These are phyloP conservation scores for Capillidium heterosporum DNA, from an alignment of 371 early-diverging fungal genomes.

Conservation along the genomic window DNA sequence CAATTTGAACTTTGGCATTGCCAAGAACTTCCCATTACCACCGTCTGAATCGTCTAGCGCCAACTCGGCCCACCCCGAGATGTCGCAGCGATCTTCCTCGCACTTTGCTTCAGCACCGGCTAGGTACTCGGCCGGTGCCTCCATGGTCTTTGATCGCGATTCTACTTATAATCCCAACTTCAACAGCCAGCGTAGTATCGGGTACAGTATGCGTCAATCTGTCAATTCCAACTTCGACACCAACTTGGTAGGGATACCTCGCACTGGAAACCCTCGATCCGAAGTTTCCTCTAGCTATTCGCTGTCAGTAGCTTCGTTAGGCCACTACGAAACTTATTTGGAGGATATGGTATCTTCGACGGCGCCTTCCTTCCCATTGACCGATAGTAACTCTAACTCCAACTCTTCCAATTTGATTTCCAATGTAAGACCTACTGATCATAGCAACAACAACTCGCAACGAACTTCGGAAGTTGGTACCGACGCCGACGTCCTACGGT, in stretches of 20 bases:
- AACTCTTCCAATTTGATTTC: too few relatives aligned
- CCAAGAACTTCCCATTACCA: slow-evolving; percentile 3
- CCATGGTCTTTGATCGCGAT: too few relatives aligned
- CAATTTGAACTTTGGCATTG: background rate
- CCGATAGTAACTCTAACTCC: background rate
- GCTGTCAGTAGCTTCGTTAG: background rate
- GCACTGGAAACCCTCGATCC: background rate
- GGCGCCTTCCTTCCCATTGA: background rate
- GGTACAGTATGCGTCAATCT: background rate
- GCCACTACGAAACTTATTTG: background rate
- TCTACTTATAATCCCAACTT: too few relatives aligned
- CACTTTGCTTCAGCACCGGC: too few relatives aligned
- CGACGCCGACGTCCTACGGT: background rate
- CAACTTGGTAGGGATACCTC: background rate
- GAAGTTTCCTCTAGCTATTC: background rate
- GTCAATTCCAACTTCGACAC: background rate
- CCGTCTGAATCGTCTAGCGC: background rate
- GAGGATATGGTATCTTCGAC: background rate
- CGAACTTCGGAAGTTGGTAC: too few relatives aligned
- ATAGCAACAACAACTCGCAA: background rate
- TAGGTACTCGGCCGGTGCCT: too few relatives aligned
- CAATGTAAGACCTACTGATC: background rate
- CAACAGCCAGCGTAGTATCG: background rate
- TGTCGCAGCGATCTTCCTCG: background rate
- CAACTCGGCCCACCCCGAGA: background rate